phyloP scores from a whole-genome alignment of 257 asterid species.

The Verbena officinalis region DNA sequence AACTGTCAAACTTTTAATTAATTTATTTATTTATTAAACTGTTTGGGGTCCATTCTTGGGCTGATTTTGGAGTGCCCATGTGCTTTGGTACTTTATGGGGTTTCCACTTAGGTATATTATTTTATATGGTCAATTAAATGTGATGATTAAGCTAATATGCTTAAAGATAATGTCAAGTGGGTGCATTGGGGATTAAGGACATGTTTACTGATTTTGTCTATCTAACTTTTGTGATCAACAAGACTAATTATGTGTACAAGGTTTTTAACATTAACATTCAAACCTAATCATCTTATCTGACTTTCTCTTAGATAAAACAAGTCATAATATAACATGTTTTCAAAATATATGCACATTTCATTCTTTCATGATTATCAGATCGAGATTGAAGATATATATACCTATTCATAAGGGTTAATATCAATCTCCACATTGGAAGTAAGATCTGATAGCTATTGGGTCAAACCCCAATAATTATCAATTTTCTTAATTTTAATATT shows the following conservation, averaged over 20 bases:
- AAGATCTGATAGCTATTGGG: no score
- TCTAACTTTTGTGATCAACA: conserved; percentile 36
- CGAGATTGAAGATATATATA: no score
- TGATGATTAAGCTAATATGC: conserved; percentile 35
- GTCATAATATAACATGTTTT: neutral
- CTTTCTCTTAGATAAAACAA: no score
- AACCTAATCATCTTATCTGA: no score
- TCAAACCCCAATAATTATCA: no score
- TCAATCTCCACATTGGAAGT: no score
- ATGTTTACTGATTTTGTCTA: conserved; percentile 28
- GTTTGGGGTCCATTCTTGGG: conserved; percentile 35
- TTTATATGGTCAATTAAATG: conserved; percentile 18
- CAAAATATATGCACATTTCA: no score
- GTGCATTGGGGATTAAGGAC: conserved; percentile 30
- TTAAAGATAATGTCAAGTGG: conserved; percentile 31
- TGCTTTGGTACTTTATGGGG: conserved; percentile 30
- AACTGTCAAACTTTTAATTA: conserved; percentile 33
- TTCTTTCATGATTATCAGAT: no score
- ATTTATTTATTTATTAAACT: conserved; percentile 24
- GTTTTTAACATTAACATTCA: neutral
- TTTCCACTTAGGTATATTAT: conserved; percentile 27
- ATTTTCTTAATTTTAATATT: no score
- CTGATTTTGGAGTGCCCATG: conserved; percentile 40
- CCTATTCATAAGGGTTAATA: no score
- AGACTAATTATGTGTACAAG: conserved; percentile 19